Evolutionary conservation across 1,284 basidiomycete genomes (phyloP).

Genomic region (Athelia psychrophila): DNA sequence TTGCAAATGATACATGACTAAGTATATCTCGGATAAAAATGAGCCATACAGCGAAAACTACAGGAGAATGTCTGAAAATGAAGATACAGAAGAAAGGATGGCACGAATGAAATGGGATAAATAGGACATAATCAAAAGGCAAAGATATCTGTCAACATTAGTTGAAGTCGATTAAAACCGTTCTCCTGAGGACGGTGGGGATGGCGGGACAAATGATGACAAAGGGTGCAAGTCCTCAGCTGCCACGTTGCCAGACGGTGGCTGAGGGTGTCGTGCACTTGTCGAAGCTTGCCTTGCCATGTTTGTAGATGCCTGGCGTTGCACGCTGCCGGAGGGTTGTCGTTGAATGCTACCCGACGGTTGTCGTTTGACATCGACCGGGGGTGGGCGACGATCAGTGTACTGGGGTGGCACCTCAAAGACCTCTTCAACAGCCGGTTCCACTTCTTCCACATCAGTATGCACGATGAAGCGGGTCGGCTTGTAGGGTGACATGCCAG

Average conservation of each 20-base stretch:
- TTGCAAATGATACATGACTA: no score
- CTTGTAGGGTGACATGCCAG: conserved; percentile 38
- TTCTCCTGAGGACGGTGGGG: not conserved
- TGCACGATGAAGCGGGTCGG: conserved; percentile 64
- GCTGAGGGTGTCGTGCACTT: no score
- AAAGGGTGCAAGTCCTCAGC: not conserved
- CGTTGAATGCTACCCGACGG: conserved; percentile 11
- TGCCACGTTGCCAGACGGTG: not conserved
- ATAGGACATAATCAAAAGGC: no score
- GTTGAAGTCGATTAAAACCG: no score
- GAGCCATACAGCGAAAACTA: no score
- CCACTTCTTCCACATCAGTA: conserved; percentile 61
- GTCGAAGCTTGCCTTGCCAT: no score
- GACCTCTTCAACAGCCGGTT: conserved; percentile 50
- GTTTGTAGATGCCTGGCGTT: not conserved
- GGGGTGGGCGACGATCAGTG: conserved; percentile 42
- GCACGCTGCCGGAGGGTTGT: not conserved
- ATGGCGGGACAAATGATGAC: not conserved
- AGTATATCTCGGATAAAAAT: no score
- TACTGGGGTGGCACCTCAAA: conserved; percentile 79
- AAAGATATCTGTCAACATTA: no score
- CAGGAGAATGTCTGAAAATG: no score
- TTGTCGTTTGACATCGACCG: conserved; percentile 6
- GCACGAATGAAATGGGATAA: no score
- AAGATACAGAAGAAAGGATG: no score